Percentiles rank a stretch among this genome's conserved stretches.
These are phyloP conservation scores for Salix viminalis DNA, from an alignment of 345 rosid species.

Conservation along the genomic window DNA sequence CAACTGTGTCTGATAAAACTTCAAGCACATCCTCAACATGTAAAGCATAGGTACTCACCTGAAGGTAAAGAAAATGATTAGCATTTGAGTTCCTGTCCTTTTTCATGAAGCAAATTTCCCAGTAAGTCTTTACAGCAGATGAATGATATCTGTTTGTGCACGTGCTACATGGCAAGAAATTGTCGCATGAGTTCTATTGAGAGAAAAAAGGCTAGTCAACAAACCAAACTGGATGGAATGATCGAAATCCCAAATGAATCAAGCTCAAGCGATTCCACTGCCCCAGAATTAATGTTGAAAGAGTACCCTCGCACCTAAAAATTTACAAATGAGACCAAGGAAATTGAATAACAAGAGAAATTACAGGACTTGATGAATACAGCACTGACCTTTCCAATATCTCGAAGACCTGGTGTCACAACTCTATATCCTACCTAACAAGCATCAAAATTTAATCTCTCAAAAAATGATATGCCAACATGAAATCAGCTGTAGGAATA, in stretches of 20 bases:
- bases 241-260: slow-evolving; percentile 86
- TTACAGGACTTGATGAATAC: background rate
- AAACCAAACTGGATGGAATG: slow-evolving; percentile 87
- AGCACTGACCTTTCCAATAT: slow-evolving; percentile 65
- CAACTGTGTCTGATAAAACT: slow-evolving; percentile 59
- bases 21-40: slow-evolving; percentile 69
- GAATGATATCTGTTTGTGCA: background rate
- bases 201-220: slow-evolving; percentile 12
- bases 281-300: slow-evolving; percentile 72
- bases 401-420: slow-evolving; percentile 48
- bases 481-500: background rate
- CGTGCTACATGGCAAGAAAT: background rate
- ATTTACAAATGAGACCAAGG: background rate
- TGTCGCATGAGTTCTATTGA: background rate
- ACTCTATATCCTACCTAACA: slow-evolving; percentile 87
- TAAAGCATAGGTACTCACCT: slow-evolving; percentile 84
- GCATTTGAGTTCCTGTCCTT: background rate
- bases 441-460: slow-evolving; percentile 25
- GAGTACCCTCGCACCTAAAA: slow-evolving; percentile 79
- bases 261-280: slow-evolving; percentile 70
- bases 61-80: slow-evolving; percentile 19
- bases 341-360: slow-evolving; percentile 1
- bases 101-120: background rate
- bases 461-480: background rate
- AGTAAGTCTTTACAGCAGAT: background rate